Evolutionary conservation across 805 yeast species (phyloP), one percentile per base, ranked within the genome.

Genomic region (Metschnikowia reukaufii): DNA sequence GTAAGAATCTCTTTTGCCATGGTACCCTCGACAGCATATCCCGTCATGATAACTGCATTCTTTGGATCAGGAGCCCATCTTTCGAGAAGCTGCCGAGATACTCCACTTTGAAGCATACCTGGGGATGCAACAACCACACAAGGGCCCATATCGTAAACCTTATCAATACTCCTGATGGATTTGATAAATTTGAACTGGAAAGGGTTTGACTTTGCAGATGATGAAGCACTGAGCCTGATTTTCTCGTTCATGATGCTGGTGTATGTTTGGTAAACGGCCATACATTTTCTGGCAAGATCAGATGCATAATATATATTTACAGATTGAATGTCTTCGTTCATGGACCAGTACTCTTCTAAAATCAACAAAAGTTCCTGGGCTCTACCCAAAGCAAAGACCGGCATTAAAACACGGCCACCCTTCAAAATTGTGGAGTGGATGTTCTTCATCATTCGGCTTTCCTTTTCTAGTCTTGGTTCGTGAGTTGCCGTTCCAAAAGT

Each of bases 401-500:
- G 99, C 61, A 94, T 68, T 42, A 94, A 69, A 15, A 92, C 91
- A 48, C 97, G 76, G 1, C 99, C 99, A 34, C 97, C 98, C 57
- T 86, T 87, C 21, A 77, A 68, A 5, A 94, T 70, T 0, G 97
- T 89, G 0, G 88, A 78, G 58, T 94, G 97, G 18, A 94, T 88
- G 31, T 89, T 67, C 39, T 83, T 83, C 6, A 96, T 88, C 51
- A 94, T 71, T 56, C 91, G 79, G 12, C 79, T 73, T 65, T 94
- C 99, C 64, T 91, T 85, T 50, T 88, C 96, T 19, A 77, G 64
- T 51, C 97, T 74, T 2, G 97, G 96, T 61, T 90, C 96, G 62
- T 91, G 97, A 0, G 96, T 88, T 33, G 97, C 97, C 0, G 98
- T 94, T 47, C 99, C 99, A 64, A 91, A 94, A 0, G 99, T 94